Percentiles rank a stretch among this genome's conserved stretches.
phyloP scores from a whole-genome alignment of 768 basidiomycete species.

The Pholiota microspora region DNA sequence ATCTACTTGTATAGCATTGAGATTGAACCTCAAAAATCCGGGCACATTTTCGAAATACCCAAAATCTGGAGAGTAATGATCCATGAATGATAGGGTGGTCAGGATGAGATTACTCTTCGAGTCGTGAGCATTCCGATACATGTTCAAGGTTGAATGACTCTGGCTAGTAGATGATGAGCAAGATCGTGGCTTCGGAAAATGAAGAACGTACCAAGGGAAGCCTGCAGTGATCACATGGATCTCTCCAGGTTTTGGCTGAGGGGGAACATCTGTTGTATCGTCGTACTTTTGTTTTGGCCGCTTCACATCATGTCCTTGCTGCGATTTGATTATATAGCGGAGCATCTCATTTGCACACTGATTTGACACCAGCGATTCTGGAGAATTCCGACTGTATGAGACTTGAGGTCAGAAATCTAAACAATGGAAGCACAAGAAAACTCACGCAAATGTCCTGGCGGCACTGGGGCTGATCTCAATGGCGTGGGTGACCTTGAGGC shows the following conservation, averaged over 20 bases:
- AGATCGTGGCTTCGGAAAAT: too few relatives aligned
- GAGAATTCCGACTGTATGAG: slow-evolving; percentile 42
- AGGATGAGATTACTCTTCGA: slow-evolving; percentile 67
- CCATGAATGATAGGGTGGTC: slow-evolving; percentile 52
- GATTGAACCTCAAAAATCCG: slow-evolving; percentile 43
- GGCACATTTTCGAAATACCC: slow-evolving; percentile 55
- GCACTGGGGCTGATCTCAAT: slow-evolving; percentile 79
- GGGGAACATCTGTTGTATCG: slow-evolving; percentile 35
- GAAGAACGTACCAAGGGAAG: slow-evolving; percentile 72
- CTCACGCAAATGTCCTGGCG: slow-evolving; percentile 60
- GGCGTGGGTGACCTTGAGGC: slow-evolving; percentile 58
- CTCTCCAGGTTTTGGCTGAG: slow-evolving; percentile 47
- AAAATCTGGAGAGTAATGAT: slow-evolving; percentile 40
- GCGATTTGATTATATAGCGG: slow-evolving; percentile 51
- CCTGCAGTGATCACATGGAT: slow-evolving; percentile 67
- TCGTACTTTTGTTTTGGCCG: slow-evolving; percentile 39
- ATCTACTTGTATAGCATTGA: slow-evolving; percentile 38
- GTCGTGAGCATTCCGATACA: slow-evolving; percentile 66
- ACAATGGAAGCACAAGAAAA: slow-evolving; percentile 9
- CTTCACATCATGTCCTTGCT: slow-evolving; percentile 39
- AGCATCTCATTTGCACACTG: slow-evolving; percentile 70
- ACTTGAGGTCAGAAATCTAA: slow-evolving; percentile 18
- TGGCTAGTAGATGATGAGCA: too few relatives aligned
- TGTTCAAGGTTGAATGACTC: slow-evolving; percentile 71
- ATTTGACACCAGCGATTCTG: slow-evolving; percentile 56